Conservation (phyloP, 176 grass and related monocot genomes). For the Sorghum bicolor region Sorghum_bicolor_NCBIv3 NC_012874.2:69032001-69032500, state of each 20-base stretch:
- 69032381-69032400: background rate
- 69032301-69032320: background rate
- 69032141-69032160: background rate
- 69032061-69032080: slow-evolving; percentile 74
- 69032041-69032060: slow-evolving; percentile 40
- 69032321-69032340: slow-evolving; percentile 29
- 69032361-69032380: slow-evolving; percentile 58
- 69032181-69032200: slow-evolving; percentile 86
- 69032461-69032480: slow-evolving; percentile 54
- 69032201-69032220: slow-evolving; percentile 80
- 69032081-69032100: slow-evolving; percentile 8
- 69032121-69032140: slow-evolving; percentile 12
- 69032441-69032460: background rate
- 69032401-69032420: background rate
- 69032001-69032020: background rate
- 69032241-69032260: slow-evolving; percentile 39
- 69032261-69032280: background rate
- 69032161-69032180: slow-evolving; percentile 46
- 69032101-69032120: background rate
- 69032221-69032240: slow-evolving; percentile 81
- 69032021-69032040: background rate
- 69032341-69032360: slow-evolving; percentile 51
- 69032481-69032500: slow-evolving; percentile 64
- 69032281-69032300: background rate
- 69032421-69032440: background rate